phyloP scores from a whole-genome alignment of 352 stramenopile species.

The Aphanomyces invadans region DNA sequence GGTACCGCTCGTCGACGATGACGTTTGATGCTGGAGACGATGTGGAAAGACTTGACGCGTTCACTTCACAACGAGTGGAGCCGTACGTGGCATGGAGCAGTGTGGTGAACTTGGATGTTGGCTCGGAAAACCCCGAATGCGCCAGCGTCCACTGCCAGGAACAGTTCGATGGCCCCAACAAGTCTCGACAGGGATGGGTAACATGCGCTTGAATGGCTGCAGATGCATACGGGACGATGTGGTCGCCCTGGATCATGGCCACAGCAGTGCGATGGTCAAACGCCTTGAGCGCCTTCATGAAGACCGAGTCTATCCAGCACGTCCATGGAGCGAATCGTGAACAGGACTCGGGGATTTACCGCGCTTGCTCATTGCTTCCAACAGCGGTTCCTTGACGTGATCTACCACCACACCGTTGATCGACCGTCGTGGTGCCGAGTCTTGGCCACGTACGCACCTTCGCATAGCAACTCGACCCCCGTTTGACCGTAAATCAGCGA shows the following conservation, averaged over 20 bases:
- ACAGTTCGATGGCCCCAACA: conserved; percentile 43
- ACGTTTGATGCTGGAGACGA: conserved; percentile 15
- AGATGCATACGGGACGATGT: conserved; percentile 63
- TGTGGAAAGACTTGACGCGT: too few relatives aligned
- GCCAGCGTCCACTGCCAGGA: conserved; percentile 66
- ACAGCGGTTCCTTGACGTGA: not conserved
- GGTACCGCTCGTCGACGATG: conserved; percentile 7
- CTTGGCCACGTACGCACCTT: too few relatives aligned
- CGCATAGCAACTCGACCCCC: not conserved
- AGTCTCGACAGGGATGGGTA: conserved; percentile 28
- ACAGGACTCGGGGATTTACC: not conserved
- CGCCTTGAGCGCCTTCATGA: not conserved
- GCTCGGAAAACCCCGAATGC: conserved; percentile 46
- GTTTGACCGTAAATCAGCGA: conserved; percentile 19
- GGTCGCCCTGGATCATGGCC: conserved; percentile 66
- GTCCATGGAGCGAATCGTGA: too few relatives aligned
- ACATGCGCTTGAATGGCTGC: conserved; percentile 68
- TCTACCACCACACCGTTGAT: conserved; percentile 1
- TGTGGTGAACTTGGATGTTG: not conserved
- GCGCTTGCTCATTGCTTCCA: conserved; percentile 3
- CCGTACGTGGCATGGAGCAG: not conserved
- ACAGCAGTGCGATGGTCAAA: conserved; percentile 26
- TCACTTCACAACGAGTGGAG: conserved; percentile 29
- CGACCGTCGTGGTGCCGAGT: too few relatives aligned
- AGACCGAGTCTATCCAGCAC: not conserved